Evolutionary conservation across 305 asterid species (phyloP).

Genomic region (Rubia peregrina): DNA sequence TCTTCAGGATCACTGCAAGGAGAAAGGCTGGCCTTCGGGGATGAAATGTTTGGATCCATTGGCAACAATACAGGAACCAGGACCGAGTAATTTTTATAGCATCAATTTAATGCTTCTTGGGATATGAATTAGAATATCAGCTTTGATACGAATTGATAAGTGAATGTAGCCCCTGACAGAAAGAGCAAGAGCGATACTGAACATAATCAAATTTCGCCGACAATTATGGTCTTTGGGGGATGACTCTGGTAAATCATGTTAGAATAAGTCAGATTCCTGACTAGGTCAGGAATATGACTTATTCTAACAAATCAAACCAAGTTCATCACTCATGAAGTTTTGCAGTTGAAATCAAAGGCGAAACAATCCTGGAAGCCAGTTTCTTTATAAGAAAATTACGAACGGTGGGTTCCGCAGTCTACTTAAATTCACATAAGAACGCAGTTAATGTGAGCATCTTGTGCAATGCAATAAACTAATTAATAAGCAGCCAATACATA

Average conservation of each 20-base stretch:
- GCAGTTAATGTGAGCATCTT: not conserved
- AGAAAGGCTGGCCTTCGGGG: constrained; percentile 55
- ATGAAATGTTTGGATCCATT: constrained; percentile 73
- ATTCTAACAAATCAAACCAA: not conserved
- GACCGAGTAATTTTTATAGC: constrained; percentile 9
- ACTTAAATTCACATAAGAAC: not conserved
- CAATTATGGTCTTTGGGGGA: not conserved
- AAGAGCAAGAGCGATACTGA: not conserved
- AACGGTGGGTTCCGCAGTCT: not conserved
- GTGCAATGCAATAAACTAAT: not conserved
- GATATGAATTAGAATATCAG: not conserved
- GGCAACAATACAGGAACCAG: constrained; percentile 6
- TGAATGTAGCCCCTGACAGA: constrained; percentile 9
- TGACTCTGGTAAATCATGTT: not conserved
- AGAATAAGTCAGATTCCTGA: too few species aligned
- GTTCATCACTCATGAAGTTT: not conserved
- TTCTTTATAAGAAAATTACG: not conserved
- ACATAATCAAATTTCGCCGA: not conserved
- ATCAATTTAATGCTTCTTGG: constrained; percentile 8
- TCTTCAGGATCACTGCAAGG: constrained; percentile 79
- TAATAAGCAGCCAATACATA: not conserved
- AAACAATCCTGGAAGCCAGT: not conserved
- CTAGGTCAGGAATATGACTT: too few species aligned
- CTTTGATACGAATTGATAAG: not conserved
- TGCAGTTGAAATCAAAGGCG: not conserved